phyloP scores from a whole-genome alignment of 495 filamentous ascomycete genomes.

The Penicillium salamii region DNA sequence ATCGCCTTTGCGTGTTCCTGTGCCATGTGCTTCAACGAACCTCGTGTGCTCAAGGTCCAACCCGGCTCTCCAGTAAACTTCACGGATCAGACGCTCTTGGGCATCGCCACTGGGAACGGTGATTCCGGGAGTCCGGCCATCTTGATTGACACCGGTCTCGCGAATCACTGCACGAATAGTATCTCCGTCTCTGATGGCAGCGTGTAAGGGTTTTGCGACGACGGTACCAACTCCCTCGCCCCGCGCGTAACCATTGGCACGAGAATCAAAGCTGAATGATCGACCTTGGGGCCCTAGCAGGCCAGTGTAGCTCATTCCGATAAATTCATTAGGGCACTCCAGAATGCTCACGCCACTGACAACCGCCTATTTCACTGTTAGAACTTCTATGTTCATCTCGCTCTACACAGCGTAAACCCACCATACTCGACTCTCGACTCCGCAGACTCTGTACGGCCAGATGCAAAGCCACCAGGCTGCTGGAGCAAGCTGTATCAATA shows the following conservation, averaged over 20 bases:
- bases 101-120: slow-evolving; percentile 37
- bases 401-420: slow-evolving; percentile 1
- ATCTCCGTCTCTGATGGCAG: slow-evolving; percentile 41
- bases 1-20: slow-evolving; percentile 49
- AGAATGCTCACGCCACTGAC: slow-evolving; percentile 23
- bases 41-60: slow-evolving; percentile 34
- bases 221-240: slow-evolving; percentile 45
- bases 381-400: neutral
- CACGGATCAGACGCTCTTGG: slow-evolving; percentile 41
- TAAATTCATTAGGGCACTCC: slow-evolving; percentile 18
- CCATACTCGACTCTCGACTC: slow-evolving; percentile 36
- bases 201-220: slow-evolving; percentile 36
- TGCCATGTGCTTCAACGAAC: slow-evolving; percentile 49
- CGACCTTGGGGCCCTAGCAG: slow-evolving; percentile 33
- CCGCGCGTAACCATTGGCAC: slow-evolving; percentile 42
- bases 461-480: slow-evolving; percentile 30
- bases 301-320: slow-evolving; percentile 23
- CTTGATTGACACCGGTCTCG: slow-evolving; percentile 38
- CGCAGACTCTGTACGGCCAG: slow-evolving; percentile 39
- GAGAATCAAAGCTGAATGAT: slow-evolving; percentile 39
- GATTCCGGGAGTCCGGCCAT: slow-evolving; percentile 50
- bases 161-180: slow-evolving; percentile 41
- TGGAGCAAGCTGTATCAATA: slow-evolving; percentile 43
- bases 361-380: slow-evolving; percentile 12
- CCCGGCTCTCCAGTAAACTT: slow-evolving; percentile 35